These are phyloP conservation scores for Sideroxylon spinosum DNA, from an alignment of 179 eudicot genomes.

Conservation along the genomic window DNA sequence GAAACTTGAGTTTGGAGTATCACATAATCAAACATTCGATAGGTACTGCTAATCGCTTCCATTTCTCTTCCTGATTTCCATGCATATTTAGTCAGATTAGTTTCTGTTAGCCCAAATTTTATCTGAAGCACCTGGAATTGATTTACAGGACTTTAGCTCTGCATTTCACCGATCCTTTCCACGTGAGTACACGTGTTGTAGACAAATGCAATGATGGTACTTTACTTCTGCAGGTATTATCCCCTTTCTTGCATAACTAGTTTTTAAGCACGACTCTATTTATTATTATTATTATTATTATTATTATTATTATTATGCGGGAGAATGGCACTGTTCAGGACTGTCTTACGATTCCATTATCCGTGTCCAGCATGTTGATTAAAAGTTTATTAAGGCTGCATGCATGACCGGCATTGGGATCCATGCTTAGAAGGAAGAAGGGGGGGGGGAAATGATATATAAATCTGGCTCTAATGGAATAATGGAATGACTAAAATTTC, in stretches of 20 bases:
- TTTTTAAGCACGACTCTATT: background rate
- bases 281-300: too few relatives aligned
- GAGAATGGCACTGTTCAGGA: background rate
- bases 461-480: too few relatives aligned
- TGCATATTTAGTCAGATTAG: background rate
- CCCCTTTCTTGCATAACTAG: background rate
- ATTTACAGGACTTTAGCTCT: conserved; percentile 79
- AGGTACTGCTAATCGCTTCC: conserved; percentile 35
- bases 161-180: conserved; percentile 95
- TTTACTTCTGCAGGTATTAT: conserved; percentile 82
- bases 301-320: background rate
- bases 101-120: conserved; percentile 13
- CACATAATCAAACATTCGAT: conserved; percentile 90
- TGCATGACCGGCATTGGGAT: too few relatives aligned
- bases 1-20: conserved; percentile 90
- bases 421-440: too few relatives aligned
- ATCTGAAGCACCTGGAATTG: conserved; percentile 23
- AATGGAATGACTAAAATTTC: too few relatives aligned
- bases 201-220: conserved; percentile 92
- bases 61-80: conserved; percentile 11
- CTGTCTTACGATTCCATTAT: background rate
- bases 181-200: conserved; percentile 74
- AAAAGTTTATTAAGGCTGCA: background rate
- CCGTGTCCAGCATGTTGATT: background rate
- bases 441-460: too few relatives aligned